Base-by-base conservation (phyloP, 2,329 filamentous ascomycete genomes). In the Calonectria leucothoes region DNA sequence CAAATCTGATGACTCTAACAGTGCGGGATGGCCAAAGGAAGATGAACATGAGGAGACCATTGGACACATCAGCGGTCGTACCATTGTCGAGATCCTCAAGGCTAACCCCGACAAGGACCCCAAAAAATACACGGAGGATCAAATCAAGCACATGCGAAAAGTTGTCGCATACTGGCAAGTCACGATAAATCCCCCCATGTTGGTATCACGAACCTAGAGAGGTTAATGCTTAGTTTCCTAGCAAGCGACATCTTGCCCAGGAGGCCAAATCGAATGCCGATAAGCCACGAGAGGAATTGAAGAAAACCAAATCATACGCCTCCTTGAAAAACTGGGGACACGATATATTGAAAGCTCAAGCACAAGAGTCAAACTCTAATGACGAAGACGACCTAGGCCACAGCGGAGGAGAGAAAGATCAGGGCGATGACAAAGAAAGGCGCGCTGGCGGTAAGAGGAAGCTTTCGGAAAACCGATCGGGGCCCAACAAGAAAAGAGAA, bases 221-320 rank as follows among this genome's bases (percentile, higher is more conserved):
- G 15, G 4, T 48, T 74, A 35, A 70, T 27, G 8, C 42, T 31
- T 17, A 15, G 3, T n/a, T 0, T 8, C 1, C 3, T 10, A 86
- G 84, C 81, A 94, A 93, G 81, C 86, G 91, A 6, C 92, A 93
- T 83, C 83, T 94, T 0, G 92, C 91, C 0, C 91, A 93, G 77
- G 92, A 94, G 81, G 87, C 88, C 70, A 88, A 87, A 74, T 86
- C 86, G 39, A 92, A 93, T 78, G 84, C 86, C 70, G 85, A 92
- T 75, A 90, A 90, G 65, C 81, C 86, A 0, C 73, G 80, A 0
- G 83, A 84, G 15, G 85, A 87, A n/a, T 81, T 86, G 10, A 87
- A 87, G 61, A 84, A 87, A 82, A 88, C 86, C 39, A 88, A 88
- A 75, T 88, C 86, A 0, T 92, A 92, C 61, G 90, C 88, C 33